Base-by-base conservation (phyloP, 2,329 filamentous ascomycete species). In the Aspergillus candidus region DNA sequence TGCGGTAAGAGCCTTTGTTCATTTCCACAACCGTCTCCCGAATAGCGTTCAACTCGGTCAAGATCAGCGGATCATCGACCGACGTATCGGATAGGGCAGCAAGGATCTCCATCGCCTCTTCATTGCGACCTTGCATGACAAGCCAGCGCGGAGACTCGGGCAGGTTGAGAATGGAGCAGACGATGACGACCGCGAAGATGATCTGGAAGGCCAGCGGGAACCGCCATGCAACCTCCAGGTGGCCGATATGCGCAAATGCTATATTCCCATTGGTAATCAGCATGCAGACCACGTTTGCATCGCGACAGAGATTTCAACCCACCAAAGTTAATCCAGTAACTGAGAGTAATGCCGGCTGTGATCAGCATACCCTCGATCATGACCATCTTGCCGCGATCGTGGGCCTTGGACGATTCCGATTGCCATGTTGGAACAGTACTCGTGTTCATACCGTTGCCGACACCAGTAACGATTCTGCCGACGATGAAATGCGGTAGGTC, bases 341-440 rank as follows among this genome's bases (percentile, higher is more conserved):
- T 65, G 13, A 72, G 55, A 1, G 67, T 57, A 40, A 71, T 69
- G 15, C 71, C 71, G 0, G 67, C 48, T 29, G 60, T 62, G 42
- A 72, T 68, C 52, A 72, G 73, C 41, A 71, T 66, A 31, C 70
- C 69, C 13, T 52, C 46, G 3, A 55, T 41, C n/a, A 57, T 48
- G 11, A 59, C 55, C 29, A 54, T 49, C 11, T 44, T 43, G 4
- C 56, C 56, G 22, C 56, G 48, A 18, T 55, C 46, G 7, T 53
- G 37, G 2, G 57, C 49, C 4, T 43, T 37, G 2, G 47, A 46
- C 12, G 45, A 52, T 41, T 57, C 53, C 0, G 55, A 47, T 39
- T 73, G 70, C 70, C 70, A 74, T 4, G 70, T 67, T 0, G 70
- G 70, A 0, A 72, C 69, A 4, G 66, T 73, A 32, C 63, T 68